Base-by-base conservation (phyloP, 805 yeast genomes). In the Starmerella lactis-condensi region DNA sequence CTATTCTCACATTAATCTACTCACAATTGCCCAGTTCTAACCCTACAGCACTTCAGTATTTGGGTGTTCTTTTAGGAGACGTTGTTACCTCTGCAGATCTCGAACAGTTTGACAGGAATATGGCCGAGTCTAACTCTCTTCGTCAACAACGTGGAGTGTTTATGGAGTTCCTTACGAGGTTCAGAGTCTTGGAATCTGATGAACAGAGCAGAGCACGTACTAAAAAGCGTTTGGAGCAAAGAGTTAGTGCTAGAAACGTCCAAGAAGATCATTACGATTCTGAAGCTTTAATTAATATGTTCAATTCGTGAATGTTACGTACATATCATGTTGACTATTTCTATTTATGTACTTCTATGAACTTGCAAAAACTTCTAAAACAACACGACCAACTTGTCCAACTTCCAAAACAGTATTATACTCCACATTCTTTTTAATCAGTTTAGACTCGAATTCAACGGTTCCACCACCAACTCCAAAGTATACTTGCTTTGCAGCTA, bases 61-160 rank as follows among this genome's bases (percentile, higher is more conserved):
- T 40, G 7, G 29, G 32, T 3, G 9, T 48, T 70, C 75, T 39
- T 26, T 37, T 38, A 8, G 10, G 26, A 6, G 37, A 33, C 1
- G 26, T 29, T 1, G 34, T 28, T 4, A 57, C 65, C 1, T 53
- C 70, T 8, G 68, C 65, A 31, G 67, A 70, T 33, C 58, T 81
- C 33, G 61, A 65, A 30, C 64, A 65, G 33, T 68, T 83, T 40
- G 91, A 79, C 46, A 57, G 57, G 11, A 57, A 69, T 23, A 54
- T 83, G 28, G 65, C 69, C 30, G 64, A 63, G 30, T 71, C 79
- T n/a, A 45, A 42, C 66, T 72, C 49, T 64, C 72, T 75, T 42
- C 66, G 82, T 39, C 89, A 77, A 44, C 92, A 81, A 56, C 63
- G 93, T 39, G 70, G 75, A 16, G 71, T 81, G 17, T 65, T 83